Conservation (phyloP, 1,284 basidiomycete species). For the Puccinia coronata region DNA sequence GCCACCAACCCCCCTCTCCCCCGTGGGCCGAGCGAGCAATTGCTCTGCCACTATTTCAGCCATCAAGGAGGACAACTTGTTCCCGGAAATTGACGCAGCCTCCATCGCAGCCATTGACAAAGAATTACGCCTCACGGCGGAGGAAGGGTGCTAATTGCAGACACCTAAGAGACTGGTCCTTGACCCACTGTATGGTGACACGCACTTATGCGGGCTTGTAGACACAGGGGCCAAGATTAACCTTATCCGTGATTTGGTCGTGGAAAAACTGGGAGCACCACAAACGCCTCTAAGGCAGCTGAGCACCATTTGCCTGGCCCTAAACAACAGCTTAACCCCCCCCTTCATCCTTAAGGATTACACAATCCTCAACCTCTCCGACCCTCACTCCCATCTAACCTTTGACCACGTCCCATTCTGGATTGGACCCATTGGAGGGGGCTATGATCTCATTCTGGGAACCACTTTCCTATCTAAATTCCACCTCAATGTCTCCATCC, state of each 20-base stretch:
- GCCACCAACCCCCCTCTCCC: neutral
- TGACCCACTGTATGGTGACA: neutral
- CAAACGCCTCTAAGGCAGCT: too few relatives aligned
- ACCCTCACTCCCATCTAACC: neutral
- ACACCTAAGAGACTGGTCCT: neutral
- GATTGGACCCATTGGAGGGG: neutral
- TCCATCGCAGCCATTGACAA: neutral
- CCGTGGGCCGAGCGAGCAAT: too few relatives aligned
- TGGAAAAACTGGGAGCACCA: too few relatives aligned
- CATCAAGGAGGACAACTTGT: neutral
- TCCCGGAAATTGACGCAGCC: neutral
- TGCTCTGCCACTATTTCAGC: too few relatives aligned
- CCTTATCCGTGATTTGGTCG: neutral
- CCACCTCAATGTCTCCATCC: neutral
- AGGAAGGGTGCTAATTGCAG: neutral
- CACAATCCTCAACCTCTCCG: neutral
- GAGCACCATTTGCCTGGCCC: too few relatives aligned
- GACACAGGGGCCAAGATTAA: too few relatives aligned
- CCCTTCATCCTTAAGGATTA: too few relatives aligned
- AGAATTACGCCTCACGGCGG: neutral
- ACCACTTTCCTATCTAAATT: neutral
- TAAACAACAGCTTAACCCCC: too few relatives aligned
- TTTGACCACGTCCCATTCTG: neutral
- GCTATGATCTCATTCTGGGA: conserved; percentile 10
- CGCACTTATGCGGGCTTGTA: neutral